Percentiles rank a stretch among this genome's conserved stretches.
These are phyloP conservation scores for Aspergillus quadricinctus DNA, from an alignment of 2,329 filamentous ascomycete species.

Conservation along the genomic window DNA sequence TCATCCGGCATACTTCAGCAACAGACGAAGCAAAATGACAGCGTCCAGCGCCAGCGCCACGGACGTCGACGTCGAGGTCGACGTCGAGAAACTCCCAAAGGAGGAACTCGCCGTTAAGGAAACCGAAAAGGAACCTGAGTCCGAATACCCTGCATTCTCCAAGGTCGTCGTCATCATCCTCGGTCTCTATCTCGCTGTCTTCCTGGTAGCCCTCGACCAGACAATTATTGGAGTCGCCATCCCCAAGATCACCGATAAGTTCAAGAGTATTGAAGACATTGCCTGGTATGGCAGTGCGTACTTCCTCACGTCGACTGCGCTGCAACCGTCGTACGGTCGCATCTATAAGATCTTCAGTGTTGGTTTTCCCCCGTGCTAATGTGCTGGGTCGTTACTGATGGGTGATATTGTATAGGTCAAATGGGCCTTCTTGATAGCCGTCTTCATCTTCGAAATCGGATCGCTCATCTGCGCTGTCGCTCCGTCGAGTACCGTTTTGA, in stretches of 20 bases:
- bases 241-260: constrained; percentile 20
- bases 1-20: neutral
- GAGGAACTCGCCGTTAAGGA: neutral
- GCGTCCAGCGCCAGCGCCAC: neutral
- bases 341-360: constrained; percentile 49
- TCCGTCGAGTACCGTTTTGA: constrained; percentile 28
- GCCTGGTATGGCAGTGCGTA: constrained; percentile 60
- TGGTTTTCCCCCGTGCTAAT: constrained; percentile 1
- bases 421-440: constrained; percentile 29
- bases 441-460: constrained; percentile 37
- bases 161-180: constrained; percentile 18
- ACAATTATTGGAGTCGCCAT: constrained; percentile 32
- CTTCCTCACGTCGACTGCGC: constrained; percentile 13
- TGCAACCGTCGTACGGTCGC: constrained; percentile 36
- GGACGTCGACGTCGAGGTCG: neutral
- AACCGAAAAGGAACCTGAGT: neutral
- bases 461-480: constrained; percentile 36
- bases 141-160: constrained; percentile 15
- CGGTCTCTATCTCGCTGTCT: constrained; percentile 22
- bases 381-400: constrained; percentile 35
- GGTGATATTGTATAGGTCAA: constrained; percentile 37
- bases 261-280: constrained; percentile 46
- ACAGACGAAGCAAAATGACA: neutral
- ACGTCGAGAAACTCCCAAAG: neutral
- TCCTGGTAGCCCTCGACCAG: constrained; percentile 37